Percentiles rank a stretch among this genome's conserved stretches.
Evolutionary conservation across 2,329 filamentous ascomycete species (phyloP).

Genomic region (Mycosphaerelloides madeirae): DNA sequence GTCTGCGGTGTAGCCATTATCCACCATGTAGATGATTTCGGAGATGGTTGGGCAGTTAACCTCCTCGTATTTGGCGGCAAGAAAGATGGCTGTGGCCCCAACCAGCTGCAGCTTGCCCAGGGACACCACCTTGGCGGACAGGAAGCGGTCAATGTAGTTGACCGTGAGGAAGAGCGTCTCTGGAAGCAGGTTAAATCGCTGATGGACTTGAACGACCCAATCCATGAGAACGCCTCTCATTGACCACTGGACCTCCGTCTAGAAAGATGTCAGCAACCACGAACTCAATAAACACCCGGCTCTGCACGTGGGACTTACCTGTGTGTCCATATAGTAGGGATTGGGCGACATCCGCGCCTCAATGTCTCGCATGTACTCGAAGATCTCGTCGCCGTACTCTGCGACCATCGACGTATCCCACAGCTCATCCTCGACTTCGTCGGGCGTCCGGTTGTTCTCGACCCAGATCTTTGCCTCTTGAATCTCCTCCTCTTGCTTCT

Average conservation of each 20-base stretch:
- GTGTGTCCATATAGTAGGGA: slow-evolving; percentile 91
- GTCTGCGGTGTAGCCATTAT: slow-evolving; percentile 79
- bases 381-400: slow-evolving; percentile 94
- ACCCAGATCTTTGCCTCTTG: slow-evolving; percentile 63
- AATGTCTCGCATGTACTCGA: slow-evolving; percentile 80
- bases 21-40: slow-evolving; percentile 98
- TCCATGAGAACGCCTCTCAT: slow-evolving; percentile 98
- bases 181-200: slow-evolving; percentile 81
- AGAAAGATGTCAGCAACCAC: no score
- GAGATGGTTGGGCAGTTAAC: slow-evolving; percentile 94
- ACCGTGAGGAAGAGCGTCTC: slow-evolving; percentile 93
- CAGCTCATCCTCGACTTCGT: slow-evolving; percentile 80
- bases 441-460: slow-evolving; percentile 58
- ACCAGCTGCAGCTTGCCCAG: slow-evolving; percentile 93
- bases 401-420: slow-evolving; percentile 98
- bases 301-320: slow-evolving; percentile 46
- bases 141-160: slow-evolving; percentile 96
- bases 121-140: slow-evolving; percentile 91
- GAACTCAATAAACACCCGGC: no score
- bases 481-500: slow-evolving; percentile 67
- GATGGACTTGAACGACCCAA: slow-evolving; percentile 95
- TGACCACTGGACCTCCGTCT: slow-evolving; percentile 87
- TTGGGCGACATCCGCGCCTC: slow-evolving; percentile 86
- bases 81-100: slow-evolving; percentile 89
- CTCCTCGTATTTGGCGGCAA: slow-evolving; percentile 97